Conservation (phyloP, 1,284 basidiomycete species). For the Leccinum pallidistipes region DNA sequence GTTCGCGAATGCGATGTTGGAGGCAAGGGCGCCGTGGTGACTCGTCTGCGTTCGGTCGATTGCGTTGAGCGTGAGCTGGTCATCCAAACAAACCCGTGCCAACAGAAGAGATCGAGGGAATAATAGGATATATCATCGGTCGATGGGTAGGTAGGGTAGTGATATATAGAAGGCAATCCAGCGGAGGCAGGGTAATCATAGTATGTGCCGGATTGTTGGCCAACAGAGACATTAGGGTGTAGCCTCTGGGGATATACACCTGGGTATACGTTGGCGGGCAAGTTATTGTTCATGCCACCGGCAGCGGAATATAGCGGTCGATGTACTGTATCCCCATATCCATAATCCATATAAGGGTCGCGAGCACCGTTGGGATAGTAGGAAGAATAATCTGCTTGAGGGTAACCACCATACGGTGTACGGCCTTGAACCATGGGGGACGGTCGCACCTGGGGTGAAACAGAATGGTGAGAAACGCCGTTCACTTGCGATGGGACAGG, state of each 20-base stretch:
- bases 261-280: constrained; percentile 50
- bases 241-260: constrained; percentile 44
- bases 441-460: constrained; percentile 38
- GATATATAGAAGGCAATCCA: constrained; percentile 58
- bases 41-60: too few species aligned
- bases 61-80: too few species aligned
- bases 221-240: constrained; percentile 45
- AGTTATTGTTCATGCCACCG: constrained; percentile 40
- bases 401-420: constrained; percentile 50
- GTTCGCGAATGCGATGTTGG: too few species aligned
- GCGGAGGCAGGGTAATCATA: constrained; percentile 57
- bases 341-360: constrained; percentile 51
- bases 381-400: constrained; percentile 54
- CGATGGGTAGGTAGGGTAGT: constrained; percentile 53
- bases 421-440: constrained; percentile 47
- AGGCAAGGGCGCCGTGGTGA: too few species aligned
- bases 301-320: constrained; percentile 51
- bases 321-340: constrained; percentile 52
- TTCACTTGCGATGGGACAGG: constrained; percentile 25
- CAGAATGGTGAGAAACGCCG: constrained; percentile 23
- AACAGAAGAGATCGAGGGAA: constrained; percentile 46
- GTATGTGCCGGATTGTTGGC: constrained; percentile 54
- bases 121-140: constrained; percentile 56
- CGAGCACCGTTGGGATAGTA: constrained; percentile 54
- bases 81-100: too few species aligned